Conservation (phyloP, 495 filamentous ascomycete species). For the Penicillium subrubescens region DNA sequence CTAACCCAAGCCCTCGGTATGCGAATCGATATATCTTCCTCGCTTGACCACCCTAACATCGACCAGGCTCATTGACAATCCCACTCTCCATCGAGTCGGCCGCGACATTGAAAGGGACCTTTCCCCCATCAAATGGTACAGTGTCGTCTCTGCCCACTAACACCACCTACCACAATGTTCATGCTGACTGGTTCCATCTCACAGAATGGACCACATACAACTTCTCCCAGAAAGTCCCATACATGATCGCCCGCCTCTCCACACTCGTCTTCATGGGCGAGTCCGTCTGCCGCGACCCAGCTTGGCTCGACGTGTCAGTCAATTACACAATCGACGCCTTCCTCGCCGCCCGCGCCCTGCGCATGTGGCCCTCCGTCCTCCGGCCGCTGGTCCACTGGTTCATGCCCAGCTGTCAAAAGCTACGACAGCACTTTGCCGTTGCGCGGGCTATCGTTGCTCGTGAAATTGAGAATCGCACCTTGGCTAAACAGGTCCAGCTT, state of each 20-base stretch:
- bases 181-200: background rate
- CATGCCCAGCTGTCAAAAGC: slow-evolving; percentile 29
- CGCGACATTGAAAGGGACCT: slow-evolving; percentile 38
- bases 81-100: slow-evolving; percentile 49
- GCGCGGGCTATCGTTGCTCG: slow-evolving; percentile 34
- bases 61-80: slow-evolving; percentile 35
- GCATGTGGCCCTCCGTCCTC: slow-evolving; percentile 38
- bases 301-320: slow-evolving; percentile 60
- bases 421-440: slow-evolving; percentile 30
- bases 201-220: slow-evolving; percentile 36
- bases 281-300: slow-evolving; percentile 52
- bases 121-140: slow-evolving; percentile 42
- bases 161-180: background rate
- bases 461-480: slow-evolving; percentile 32
- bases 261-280: slow-evolving; percentile 61
- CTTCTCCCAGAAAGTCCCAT: slow-evolving; percentile 32
- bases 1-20: slow-evolving; percentile 51
- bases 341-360: slow-evolving; percentile 32
- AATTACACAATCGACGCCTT: slow-evolving; percentile 59
- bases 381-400: slow-evolving; percentile 42
- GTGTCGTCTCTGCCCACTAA: background rate
- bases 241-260: slow-evolving; percentile 58
- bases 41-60: background rate
- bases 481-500: slow-evolving; percentile 32
- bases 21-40: background rate